Percentiles rank a stretch among this genome's conserved stretches.
Evolutionary conservation across 768 basidiomycete species (phyloP).

Genomic region (Dioszegia crocea): DNA sequence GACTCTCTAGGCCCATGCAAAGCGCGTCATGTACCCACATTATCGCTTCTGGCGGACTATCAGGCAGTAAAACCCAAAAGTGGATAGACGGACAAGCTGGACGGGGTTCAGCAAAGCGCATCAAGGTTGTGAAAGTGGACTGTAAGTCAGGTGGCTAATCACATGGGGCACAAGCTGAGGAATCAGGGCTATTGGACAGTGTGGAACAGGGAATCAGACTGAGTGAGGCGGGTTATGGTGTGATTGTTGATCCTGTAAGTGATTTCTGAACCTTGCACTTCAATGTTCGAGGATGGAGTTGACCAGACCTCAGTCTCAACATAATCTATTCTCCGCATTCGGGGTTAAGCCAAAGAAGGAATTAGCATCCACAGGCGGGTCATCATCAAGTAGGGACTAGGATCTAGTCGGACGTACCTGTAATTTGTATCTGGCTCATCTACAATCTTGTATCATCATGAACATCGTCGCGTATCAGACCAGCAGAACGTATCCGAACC

Average conservation of each 20-base stretch:
- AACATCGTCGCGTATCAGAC: too few species aligned
- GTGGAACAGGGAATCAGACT: constrained; percentile 30
- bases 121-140: constrained; percentile 38
- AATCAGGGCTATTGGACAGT: constrained; percentile 35
- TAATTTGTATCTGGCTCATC: neutral
- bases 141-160: constrained; percentile 21
- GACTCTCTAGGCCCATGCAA: constrained; percentile 20
- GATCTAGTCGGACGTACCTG: too few species aligned
- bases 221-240: constrained; percentile 35
- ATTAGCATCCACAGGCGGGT: neutral
- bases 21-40: constrained; percentile 39
- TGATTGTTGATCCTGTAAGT: constrained; percentile 40
- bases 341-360: constrained; percentile 23
- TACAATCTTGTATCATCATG: neutral
- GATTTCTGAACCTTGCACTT: too few species aligned
- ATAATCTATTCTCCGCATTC: constrained; percentile 27
- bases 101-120: constrained; percentile 26
- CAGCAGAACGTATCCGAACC: too few species aligned
- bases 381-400: neutral
- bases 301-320: constrained; percentile 32
- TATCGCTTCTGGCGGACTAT: constrained; percentile 35
- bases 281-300: too few species aligned
- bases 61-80: constrained; percentile 43
- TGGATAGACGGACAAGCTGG: constrained; percentile 39
- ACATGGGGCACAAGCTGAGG: neutral